Base-by-base conservation (phyloP, 352 stramenopile genomes). In the Phytophthora foliorum region DNA sequence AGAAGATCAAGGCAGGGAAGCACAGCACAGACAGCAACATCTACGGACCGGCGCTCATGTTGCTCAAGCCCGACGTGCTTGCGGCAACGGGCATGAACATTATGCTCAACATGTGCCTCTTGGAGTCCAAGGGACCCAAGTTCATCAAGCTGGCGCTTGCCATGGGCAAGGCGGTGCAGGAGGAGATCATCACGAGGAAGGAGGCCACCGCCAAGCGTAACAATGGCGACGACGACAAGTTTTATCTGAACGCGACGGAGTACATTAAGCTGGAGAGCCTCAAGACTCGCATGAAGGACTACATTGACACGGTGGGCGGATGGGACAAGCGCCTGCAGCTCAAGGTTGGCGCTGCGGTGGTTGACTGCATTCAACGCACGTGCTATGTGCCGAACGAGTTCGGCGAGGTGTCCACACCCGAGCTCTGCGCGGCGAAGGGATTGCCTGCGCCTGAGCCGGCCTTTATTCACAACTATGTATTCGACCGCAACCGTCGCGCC, bases 301-400 rank as follows among this genome's bases (percentile, higher is more conserved):
- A 94, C 41, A 71, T 92, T 52, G 80, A 96, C n/a, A 82, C 69
- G 7, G 83, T 91, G 8, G 90, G 88, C 16, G 78, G 80, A 13
- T 99, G 94, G 96, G 81, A 94, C 58, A 94, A 93, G 58, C 78
- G 87, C 11, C 70, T 96, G 10, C 93, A 97, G 67, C 80, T 97
- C 31, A 98, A 98, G 70, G 80, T 98, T 19, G 89, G 89, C n/a
- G 86, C 87, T 0, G 85, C 84, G 1, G 51, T 97, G 14, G 78
- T 97, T 5, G 86, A 95, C 32, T 86, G 82, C 49, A 86, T 97
- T 56, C 84, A 94, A 56, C 85, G 86, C 31, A 93, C 88, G 41
- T 95, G 87, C 61, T 91, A 88, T 46, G 75, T 90, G n/a, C 82
- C 84, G 0, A 76, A 80, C 19, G 51, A 63, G 7, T 69, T 32